These are phyloP conservation scores for Lasiosphaeria ovina DNA, from an alignment of 495 filamentous ascomycete genomes.

Conservation along the genomic window DNA sequence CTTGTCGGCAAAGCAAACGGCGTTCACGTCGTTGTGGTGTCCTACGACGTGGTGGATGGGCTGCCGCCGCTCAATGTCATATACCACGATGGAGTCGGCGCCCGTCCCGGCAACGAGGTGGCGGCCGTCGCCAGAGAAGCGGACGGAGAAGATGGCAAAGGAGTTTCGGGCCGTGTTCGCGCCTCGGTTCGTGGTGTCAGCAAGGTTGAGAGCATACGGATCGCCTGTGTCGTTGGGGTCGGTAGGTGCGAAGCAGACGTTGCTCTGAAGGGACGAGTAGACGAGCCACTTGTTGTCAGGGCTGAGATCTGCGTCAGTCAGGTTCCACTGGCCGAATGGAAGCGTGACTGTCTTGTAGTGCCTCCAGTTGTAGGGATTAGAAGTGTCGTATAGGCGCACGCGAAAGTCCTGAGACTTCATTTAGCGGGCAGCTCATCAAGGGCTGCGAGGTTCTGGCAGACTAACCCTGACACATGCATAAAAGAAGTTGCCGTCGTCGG, in stretches of 20 bases:
- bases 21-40: slow-evolving; percentile 90
- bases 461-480: slow-evolving; percentile 76
- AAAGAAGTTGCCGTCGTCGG: slow-evolving; percentile 95
- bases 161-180: slow-evolving; percentile 34
- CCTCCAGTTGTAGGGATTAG: slow-evolving; percentile 91
- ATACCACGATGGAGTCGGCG: slow-evolving; percentile 79
- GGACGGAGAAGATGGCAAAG: slow-evolving; percentile 78
- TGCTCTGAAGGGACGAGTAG: slow-evolving; percentile 78
- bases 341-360: slow-evolving; percentile 92
- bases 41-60: slow-evolving; percentile 72
- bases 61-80: slow-evolving; percentile 79
- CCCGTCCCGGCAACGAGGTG: slow-evolving; percentile 88
- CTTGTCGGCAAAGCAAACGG: slow-evolving; percentile 90
- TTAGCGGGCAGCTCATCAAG: not conserved
- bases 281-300: slow-evolving; percentile 91
- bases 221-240: slow-evolving; percentile 77
- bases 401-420: slow-evolving; percentile 62
- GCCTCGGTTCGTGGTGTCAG: slow-evolving; percentile 37
- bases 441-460: not conserved
- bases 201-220: slow-evolving; percentile 72
- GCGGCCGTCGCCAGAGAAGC: slow-evolving; percentile 90
- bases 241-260: slow-evolving; percentile 82
- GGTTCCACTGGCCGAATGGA: slow-evolving; percentile 87
- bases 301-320: slow-evolving; percentile 89
- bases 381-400: slow-evolving; percentile 96